These are phyloP conservation scores for Pseudomassariella vexata DNA, from an alignment of 2,329 filamentous ascomycete species.

Conservation along the genomic window DNA sequence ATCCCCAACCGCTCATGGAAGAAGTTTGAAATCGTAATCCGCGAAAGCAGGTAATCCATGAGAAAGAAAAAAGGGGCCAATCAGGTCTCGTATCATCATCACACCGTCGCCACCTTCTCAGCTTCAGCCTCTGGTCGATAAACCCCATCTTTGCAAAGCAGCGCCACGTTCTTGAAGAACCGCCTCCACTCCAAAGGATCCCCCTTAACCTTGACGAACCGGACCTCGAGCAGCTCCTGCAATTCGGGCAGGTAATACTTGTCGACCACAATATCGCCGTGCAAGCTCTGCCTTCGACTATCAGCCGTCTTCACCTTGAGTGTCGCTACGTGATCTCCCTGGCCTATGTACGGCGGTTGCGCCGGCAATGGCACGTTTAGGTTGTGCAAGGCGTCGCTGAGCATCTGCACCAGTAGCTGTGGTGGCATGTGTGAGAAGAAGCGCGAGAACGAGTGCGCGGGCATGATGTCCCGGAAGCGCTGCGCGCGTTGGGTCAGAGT, in stretches of 20 bases:
- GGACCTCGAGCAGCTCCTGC: conserved; percentile 69
- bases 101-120: no score
- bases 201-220: conserved; percentile 91
- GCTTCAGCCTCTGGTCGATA: conserved; percentile 46
- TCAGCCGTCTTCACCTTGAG: conserved; percentile 74
- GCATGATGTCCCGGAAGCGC: conserved; percentile 85
- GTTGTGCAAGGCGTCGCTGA: conserved; percentile 76
- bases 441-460: conserved; percentile 77
- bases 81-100: no score
- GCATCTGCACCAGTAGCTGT: conserved; percentile 68
- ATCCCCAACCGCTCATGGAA: no score
- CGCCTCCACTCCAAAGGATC: conserved; percentile 95
- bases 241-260: conserved; percentile 50
- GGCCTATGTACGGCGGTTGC: conserved; percentile 32
- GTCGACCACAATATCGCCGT: conserved; percentile 71
- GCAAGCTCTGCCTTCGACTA: conserved; percentile 63
- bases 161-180: conserved; percentile 93
- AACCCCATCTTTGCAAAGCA: conserved; percentile 81
- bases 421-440: conserved; percentile 84
- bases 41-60: no score
- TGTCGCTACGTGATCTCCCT: conserved; percentile 51
- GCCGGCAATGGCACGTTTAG: conserved; percentile 72
- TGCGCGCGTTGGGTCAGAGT: conserved; percentile 85
- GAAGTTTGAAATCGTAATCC: no score
- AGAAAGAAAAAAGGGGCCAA: no score